Percentiles rank a stretch among this genome's conserved stretches.
Conservation (phyloP, 371 early-diverging fungal species). For the Zopfochytrium polystomum region DNA sequence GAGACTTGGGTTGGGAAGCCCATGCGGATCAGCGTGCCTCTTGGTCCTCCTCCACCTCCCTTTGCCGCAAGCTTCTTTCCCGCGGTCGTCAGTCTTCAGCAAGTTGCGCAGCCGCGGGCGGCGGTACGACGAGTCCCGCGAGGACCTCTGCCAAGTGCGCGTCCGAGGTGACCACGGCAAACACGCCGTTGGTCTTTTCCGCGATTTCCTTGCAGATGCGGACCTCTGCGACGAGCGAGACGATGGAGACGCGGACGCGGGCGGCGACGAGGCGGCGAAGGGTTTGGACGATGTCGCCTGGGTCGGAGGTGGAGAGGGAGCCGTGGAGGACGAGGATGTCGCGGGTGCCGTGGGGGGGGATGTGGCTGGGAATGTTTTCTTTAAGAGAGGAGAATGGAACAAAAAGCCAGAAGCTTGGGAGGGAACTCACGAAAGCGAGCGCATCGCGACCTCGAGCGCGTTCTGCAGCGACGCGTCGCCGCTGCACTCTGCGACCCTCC, state of each 20-base stretch:
- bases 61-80: too few species aligned
- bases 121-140: slow-evolving; percentile 51
- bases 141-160: slow-evolving; percentile 58
- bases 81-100: too few species aligned
- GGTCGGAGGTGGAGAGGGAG: slow-evolving; percentile 89
- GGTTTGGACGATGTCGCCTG: slow-evolving; percentile 83
- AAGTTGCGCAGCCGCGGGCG: slow-evolving; percentile 66
- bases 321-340: slow-evolving; percentile 84
- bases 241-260: slow-evolving; percentile 76
- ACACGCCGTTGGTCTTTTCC: slow-evolving; percentile 68
- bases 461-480: slow-evolving; percentile 94
- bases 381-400: slow-evolving; percentile 2
- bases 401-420: not conserved
- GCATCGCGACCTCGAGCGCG: slow-evolving; percentile 77
- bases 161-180: slow-evolving; percentile 78
- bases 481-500: slow-evolving; percentile 67
- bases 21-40: too few species aligned
- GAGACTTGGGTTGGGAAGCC: too few species aligned
- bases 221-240: slow-evolving; percentile 88
- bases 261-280: slow-evolving; percentile 63
- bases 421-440: slow-evolving; percentile 32
- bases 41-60: too few species aligned
- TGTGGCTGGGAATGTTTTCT: slow-evolving; percentile 51
- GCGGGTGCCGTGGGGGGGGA: slow-evolving; percentile 88
- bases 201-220: slow-evolving; percentile 74